Evolutionary conservation across 306 rosid species (phyloP).

Genomic region (Comarum palustre): DNA sequence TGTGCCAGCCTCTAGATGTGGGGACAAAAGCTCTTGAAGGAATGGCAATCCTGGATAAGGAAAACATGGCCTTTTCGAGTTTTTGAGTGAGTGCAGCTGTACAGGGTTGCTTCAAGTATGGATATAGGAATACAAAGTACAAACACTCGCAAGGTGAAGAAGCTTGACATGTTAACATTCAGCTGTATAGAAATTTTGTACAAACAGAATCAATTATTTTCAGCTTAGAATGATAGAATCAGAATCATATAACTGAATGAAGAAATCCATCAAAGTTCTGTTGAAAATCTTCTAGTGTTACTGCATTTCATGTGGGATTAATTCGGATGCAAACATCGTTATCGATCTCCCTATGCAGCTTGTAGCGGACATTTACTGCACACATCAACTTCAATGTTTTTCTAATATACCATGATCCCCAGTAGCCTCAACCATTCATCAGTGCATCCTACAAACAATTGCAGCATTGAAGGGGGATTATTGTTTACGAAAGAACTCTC

Average conservation of each 20-base stretch:
- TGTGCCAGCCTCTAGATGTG: too few relatives aligned
- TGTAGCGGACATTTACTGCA: slow-evolving; percentile 9
- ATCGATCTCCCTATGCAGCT: slow-evolving; percentile 4
- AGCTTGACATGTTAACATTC: slow-evolving; percentile 59
- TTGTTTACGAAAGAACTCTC: background rate
- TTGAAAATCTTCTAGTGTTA: background rate
- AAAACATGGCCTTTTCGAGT: slow-evolving; percentile 73
- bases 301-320: background rate
- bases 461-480: background rate
- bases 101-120: slow-evolving; percentile 35
- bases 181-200: slow-evolving; percentile 22
- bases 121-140: slow-evolving; percentile 28
- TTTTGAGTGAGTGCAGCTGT: slow-evolving; percentile 56
- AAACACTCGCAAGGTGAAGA: slow-evolving; percentile 46
- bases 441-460: background rate
- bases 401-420: slow-evolving; percentile 3
- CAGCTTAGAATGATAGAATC: background rate
- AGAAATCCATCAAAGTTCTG: background rate
- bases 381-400: background rate
- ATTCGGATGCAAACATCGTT: background rate
- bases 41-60: too few relatives aligned
- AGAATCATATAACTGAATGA: background rate
- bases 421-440: background rate
- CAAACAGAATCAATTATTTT: background rate
- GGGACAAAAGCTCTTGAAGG: too few relatives aligned